Conservation (phyloP, 768 basidiomycete species). For the Boletellus sp. region DNA sequence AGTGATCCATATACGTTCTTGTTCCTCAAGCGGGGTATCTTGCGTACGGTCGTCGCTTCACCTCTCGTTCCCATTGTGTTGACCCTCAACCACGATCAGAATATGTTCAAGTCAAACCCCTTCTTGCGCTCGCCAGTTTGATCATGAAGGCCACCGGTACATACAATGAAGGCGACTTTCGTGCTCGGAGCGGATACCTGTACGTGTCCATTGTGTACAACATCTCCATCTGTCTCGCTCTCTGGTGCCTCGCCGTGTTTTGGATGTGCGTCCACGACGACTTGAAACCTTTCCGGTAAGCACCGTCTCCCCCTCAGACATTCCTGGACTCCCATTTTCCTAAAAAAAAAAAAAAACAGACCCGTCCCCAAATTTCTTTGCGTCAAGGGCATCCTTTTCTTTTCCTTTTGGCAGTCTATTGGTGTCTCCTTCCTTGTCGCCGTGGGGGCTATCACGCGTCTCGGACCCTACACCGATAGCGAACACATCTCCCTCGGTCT, state of each 20-base stretch:
- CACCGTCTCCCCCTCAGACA: background rate
- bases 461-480: slow-evolving; percentile 84
- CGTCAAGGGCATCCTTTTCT: slow-evolving; percentile 97
- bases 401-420: slow-evolving; percentile 97
- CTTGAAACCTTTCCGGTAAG: slow-evolving; percentile 82
- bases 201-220: slow-evolving; percentile 88
- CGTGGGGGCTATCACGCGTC: slow-evolving; percentile 63
- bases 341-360: no score
- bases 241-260: slow-evolving; percentile 94
- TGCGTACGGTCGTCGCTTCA: slow-evolving; percentile 53
- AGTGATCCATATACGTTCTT: slow-evolving; percentile 95
- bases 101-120: slow-evolving; percentile 95
- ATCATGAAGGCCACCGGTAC: slow-evolving; percentile 83
- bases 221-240: slow-evolving; percentile 68
- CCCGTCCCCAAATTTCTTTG: slow-evolving; percentile 97
- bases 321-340: background rate
- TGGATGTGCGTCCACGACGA: slow-evolving; percentile 93
- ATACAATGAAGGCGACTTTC: slow-evolving; percentile 87
- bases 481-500: slow-evolving; percentile 90
- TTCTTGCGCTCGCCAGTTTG: slow-evolving; percentile 79
- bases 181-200: slow-evolving; percentile 82
- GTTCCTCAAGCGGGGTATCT: slow-evolving; percentile 89
- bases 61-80: background rate
- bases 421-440: slow-evolving; percentile 86
- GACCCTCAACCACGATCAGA: slow-evolving; percentile 47